These are phyloP conservation scores for Mallotus nudiflorus DNA, from an alignment of 345 rosid species.

Conservation along the genomic window DNA sequence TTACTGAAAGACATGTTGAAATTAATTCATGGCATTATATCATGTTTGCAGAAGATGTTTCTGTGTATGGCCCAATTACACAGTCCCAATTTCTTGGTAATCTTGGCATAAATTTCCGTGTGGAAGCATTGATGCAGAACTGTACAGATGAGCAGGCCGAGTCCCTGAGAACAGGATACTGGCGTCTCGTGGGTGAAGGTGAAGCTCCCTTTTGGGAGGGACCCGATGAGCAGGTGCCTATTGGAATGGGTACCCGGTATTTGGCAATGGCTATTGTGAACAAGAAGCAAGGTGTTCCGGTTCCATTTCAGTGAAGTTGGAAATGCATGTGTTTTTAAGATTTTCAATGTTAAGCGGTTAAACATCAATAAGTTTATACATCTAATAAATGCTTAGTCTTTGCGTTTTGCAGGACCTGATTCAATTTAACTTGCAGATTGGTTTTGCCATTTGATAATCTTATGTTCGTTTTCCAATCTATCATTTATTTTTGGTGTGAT, in stretches of 20 bases:
- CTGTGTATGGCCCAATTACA: conserved; percentile 82
- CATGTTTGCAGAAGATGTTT: conserved; percentile 56
- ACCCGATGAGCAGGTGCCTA: conserved; percentile 66
- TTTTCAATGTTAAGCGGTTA: neutral
- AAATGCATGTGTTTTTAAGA: neutral
- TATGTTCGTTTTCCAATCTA: too few relatives aligned
- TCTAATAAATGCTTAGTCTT: neutral
- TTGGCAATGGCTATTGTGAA: conserved; percentile 85
- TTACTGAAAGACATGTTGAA: neutral
- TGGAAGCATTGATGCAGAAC: conserved; percentile 60
- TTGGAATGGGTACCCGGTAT: conserved; percentile 94
- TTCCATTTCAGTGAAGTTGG: conserved; percentile 61
- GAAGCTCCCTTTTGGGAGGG: conserved; percentile 99
- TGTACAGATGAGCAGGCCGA: conserved; percentile 82
- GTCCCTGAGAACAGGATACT: conserved; percentile 75
- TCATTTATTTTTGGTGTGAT: too few relatives aligned
- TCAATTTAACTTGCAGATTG: neutral
- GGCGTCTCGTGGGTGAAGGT: conserved; percentile 95
- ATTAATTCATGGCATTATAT: conserved; percentile 3
- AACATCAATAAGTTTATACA: neutral
- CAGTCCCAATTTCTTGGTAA: conserved; percentile 90
- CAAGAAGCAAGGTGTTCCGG: conserved; percentile 75
- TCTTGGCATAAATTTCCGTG: conserved; percentile 93
- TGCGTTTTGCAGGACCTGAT: neutral
- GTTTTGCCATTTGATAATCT: too few relatives aligned